Conservation (phyloP, 108 stramenopile species). For the Mayamaea pseudoterrestris region DNA sequence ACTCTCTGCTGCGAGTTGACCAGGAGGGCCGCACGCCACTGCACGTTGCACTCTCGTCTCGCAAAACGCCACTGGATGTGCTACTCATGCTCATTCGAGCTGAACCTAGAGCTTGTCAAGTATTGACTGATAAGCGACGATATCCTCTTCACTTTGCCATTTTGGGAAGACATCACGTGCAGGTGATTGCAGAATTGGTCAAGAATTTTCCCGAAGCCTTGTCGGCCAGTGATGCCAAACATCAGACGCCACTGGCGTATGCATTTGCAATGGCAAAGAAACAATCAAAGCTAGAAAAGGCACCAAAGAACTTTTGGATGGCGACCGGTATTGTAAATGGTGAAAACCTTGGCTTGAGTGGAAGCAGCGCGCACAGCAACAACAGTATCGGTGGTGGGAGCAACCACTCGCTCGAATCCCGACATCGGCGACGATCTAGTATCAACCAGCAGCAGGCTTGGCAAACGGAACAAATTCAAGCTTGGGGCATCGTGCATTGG, state of each 20-base stretch:
- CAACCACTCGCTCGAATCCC: background rate
- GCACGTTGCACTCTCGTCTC: background rate
- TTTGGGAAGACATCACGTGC: background rate
- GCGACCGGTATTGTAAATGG: background rate
- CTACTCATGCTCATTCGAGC: background rate
- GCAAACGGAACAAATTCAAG: constrained; percentile 11
- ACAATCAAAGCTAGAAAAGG: constrained; percentile 1
- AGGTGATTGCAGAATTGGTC: constrained; percentile 5
- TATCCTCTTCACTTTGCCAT: constrained; percentile 7
- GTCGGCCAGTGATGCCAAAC: constrained; percentile 1
- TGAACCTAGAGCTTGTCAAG: background rate
- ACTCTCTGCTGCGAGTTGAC: background rate
- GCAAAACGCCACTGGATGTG: background rate
- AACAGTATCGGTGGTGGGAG: too few species aligned
- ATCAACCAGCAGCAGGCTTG: too few species aligned
- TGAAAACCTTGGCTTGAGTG: too few species aligned
- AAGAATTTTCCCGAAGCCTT: constrained; percentile 7
- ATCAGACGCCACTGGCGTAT: constrained; percentile 6
- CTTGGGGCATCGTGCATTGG: constrained; percentile 11
- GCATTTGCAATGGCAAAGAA: constrained; percentile 8
- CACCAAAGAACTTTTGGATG: constrained; percentile 9
- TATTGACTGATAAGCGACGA: background rate
- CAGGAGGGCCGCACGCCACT: background rate
- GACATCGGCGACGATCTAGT: too few species aligned
- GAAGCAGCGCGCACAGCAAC: too few species aligned